Evolutionary conservation across 2,329 filamentous ascomycete genomes (phyloP).

Genomic region (Clathrospora elynae): DNA sequence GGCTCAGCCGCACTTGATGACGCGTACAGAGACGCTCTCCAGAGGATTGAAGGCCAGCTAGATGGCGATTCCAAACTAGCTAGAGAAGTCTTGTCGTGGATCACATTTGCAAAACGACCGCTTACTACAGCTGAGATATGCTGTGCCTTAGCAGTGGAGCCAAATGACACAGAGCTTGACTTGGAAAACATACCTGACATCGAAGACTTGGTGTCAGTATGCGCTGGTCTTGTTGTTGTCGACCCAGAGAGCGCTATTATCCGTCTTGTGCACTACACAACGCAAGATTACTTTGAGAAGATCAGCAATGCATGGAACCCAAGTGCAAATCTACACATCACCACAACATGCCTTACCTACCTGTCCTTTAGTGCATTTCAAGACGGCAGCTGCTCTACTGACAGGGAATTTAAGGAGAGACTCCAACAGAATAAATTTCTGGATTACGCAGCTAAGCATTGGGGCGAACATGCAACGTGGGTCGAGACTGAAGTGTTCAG

Average conservation of each 20-base stretch:
- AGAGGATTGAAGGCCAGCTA: conserved; percentile 49
- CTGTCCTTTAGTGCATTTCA: conserved; percentile 32
- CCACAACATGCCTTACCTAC: conserved; percentile 36
- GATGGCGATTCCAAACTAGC: conserved; percentile 45
- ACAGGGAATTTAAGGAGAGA: conserved; percentile 21
- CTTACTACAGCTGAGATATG: conserved; percentile 22
- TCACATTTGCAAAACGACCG: conserved; percentile 17
- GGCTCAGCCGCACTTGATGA: conserved; percentile 8
- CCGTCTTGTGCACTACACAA: conserved; percentile 37
- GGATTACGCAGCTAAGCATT: conserved; percentile 37
- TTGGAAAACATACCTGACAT: conserved; percentile 13
- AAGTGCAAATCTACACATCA: conserved; percentile 31
- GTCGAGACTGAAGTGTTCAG: conserved; percentile 12
- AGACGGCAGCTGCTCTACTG: conserved; percentile 14
- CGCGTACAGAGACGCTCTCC: conserved; percentile 16
- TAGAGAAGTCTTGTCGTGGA: conserved; percentile 26
- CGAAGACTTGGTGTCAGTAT: conserved; percentile 22
- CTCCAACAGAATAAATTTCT: conserved; percentile 26
- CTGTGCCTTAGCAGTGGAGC: conserved; percentile 20
- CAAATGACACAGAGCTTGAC: conserved; percentile 9
- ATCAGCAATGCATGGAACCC: conserved; percentile 28
- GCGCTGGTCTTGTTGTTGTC: conserved; percentile 21
- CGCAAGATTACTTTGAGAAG: conserved; percentile 34
- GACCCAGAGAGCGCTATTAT: conserved; percentile 34
- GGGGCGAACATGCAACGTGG: conserved; percentile 26